A percentile compares a stretch with the other conserved stretches of the same genome.
These are phyloP conservation scores for Eutrema heterophyllum DNA, from an alignment of 345 rosid species.

Conservation along the genomic window DNA sequence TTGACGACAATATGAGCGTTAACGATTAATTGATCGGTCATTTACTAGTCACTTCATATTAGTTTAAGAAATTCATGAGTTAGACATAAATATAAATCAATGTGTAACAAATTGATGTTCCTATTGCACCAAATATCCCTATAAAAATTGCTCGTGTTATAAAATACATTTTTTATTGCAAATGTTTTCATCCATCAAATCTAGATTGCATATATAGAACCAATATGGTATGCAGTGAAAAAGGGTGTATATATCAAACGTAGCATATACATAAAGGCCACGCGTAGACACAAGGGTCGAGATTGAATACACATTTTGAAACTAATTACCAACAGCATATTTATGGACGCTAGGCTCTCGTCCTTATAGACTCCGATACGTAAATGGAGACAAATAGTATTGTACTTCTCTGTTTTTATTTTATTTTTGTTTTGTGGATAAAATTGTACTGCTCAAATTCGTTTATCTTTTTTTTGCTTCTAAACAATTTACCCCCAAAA, in stretches of 20 bases:
- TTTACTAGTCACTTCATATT: neutral
- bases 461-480: neutral
- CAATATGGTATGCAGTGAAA: neutral
- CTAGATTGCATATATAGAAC: neutral
- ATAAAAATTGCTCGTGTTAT: too few relatives aligned
- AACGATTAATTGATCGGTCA: neutral
- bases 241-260: too few relatives aligned
- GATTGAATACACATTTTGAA: neutral
- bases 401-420: neutral
- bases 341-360: neutral
- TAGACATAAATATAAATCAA: neutral
- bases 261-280: neutral
- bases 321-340: neutral
- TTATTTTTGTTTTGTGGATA: neutral
- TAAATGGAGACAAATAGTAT: neutral
- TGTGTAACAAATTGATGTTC: neutral
- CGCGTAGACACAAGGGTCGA: neutral
- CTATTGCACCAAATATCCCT: neutral
- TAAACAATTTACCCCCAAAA: neutral
- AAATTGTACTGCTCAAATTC: neutral
- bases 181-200: neutral
- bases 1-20: neutral
- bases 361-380: neutral
- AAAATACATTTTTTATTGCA: neutral
- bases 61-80: neutral